These are phyloP conservation scores for Apiospora arundinis DNA, from an alignment of 2,329 filamentous ascomycete genomes.

Conservation along the genomic window DNA sequence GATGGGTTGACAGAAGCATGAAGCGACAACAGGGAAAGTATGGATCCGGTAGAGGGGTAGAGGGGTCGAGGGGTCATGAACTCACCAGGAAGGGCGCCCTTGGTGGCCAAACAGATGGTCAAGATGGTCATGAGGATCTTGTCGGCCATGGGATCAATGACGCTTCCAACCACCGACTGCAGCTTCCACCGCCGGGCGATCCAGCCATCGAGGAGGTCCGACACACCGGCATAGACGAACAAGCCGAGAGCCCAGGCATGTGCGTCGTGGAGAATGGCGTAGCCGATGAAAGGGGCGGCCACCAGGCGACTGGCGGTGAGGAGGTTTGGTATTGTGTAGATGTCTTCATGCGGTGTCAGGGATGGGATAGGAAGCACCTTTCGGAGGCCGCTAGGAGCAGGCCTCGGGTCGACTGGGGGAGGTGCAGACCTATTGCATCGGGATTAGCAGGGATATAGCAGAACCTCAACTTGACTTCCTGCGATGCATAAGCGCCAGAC, in stretches of 20 bases:
- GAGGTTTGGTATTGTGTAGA: conserved; percentile 95
- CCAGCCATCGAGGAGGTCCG: conserved; percentile 92
- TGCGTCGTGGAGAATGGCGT: conserved; percentile 83
- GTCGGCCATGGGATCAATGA: conserved; percentile 97
- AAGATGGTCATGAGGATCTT: conserved; percentile 95
- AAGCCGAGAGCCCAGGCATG: conserved; percentile 80
- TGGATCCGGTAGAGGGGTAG: not conserved
- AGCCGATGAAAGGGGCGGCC: conserved; percentile 85
- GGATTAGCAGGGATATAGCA: conserved; percentile 7
- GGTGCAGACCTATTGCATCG: conserved; percentile 5
- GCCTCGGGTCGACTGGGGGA: not conserved
- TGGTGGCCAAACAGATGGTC: conserved; percentile 82
- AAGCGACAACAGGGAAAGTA: conserved; percentile 21
- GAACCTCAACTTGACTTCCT: conserved; percentile 6
- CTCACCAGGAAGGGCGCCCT: conserved; percentile 80
- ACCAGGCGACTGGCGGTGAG: conserved; percentile 86
- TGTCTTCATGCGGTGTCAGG: conserved; percentile 75
- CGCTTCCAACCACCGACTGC: conserved; percentile 91
- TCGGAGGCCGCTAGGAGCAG: conserved; percentile 29
- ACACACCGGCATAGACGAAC: conserved; percentile 92
- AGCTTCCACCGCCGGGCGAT: conserved; percentile 88
- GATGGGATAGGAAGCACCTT: conserved; percentile 41
- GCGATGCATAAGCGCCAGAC: not conserved
- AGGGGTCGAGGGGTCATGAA: conserved; percentile 27
- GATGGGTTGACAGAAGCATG: conserved; percentile 7